Evolutionary conservation across 2,329 filamentous ascomycete genomes (phyloP), one percentile per base, ranked within the genome.

Genomic region (Talaromyces albobiverticillius): DNA sequence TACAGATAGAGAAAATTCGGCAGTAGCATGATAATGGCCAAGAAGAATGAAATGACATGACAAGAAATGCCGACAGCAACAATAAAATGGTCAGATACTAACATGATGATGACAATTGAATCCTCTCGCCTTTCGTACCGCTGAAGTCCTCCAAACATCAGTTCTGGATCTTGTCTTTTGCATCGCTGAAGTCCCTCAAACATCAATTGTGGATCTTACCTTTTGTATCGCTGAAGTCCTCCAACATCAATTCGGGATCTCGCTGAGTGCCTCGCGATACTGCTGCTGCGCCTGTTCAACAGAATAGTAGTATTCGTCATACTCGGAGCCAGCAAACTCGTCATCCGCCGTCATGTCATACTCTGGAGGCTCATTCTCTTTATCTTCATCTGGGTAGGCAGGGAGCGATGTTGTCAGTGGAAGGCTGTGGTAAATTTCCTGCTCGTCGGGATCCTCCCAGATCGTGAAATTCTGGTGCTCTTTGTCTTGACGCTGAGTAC

Each of bases 281-380:
- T 34, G 13, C 13, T 14, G 29, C 7, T 31, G 29, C 11, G 11
- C 11, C 20, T 36, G 26, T 5, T n/a, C 41, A 22, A 9, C 41
- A 23, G 7, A 13, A n/a, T 36, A n/a, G 31, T 36, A 14, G 14
- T 38, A 29, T 14, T 46, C 50, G 20, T 26, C n/a, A 6, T 14
- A 23, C 25, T 36, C 41, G 20, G n/a, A 7, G 31, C 10, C 25
- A 22, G 7, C 2, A 45, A 45, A 45, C 22, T 29, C 31, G n/a
- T 38, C 40, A 13, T 46, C 29, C n/a, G 4, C 8, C 14, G 3
- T 16, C 22, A 46, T 29, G 7, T 38, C 41, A 14, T 34, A 34
- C 16, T 52, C 41, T 14, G 32, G 31, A 26, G 26, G 22, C 3
- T 45, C 13, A 7, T 52, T 52, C 18, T 52, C 50, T 13, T 52